Conservation (phyloP, 768 basidiomycete species). For the Boletus subcaerulescens region DNA sequence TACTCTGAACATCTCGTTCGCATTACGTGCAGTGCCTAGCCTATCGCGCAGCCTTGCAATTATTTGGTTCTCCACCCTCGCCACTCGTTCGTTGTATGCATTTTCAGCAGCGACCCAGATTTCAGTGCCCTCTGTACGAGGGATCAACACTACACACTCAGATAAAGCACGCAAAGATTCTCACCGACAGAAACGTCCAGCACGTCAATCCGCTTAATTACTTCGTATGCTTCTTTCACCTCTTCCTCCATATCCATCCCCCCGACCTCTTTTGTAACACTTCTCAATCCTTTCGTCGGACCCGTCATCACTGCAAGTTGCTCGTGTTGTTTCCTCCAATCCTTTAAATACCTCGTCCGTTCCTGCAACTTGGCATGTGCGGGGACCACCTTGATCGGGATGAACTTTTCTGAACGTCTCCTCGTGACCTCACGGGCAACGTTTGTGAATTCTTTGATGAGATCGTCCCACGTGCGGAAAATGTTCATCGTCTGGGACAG, state of each 20-base stretch:
- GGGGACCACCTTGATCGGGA: slow-evolving; percentile 91
- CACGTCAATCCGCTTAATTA: slow-evolving; percentile 95
- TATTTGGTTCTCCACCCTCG: slow-evolving; percentile 97
- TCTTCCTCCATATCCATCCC: slow-evolving; percentile 99
- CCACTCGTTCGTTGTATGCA: slow-evolving; percentile 96
- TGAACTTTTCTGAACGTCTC: slow-evolving; percentile 88
- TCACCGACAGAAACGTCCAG: slow-evolving; percentile 88
- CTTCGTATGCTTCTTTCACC: slow-evolving; percentile 93
- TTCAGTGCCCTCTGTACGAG: slow-evolving; percentile 80
- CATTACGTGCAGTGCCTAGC: slow-evolving; percentile 92
- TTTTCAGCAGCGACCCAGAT: slow-evolving; percentile 98
- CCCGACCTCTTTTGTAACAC: slow-evolving; percentile 71
- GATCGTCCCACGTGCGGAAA: slow-evolving; percentile 86
- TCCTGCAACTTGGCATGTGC: slow-evolving; percentile 93
- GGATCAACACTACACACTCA: background rate
- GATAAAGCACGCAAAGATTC: slow-evolving; percentile 16
- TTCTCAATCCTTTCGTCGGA: slow-evolving; percentile 81
- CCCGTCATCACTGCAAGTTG: slow-evolving; percentile 97
- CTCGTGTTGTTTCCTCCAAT: slow-evolving; percentile 96
- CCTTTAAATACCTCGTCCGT: slow-evolving; percentile 77
- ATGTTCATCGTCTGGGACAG: slow-evolving; percentile 73
- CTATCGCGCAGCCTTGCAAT: slow-evolving; percentile 90
- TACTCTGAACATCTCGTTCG: slow-evolving; percentile 99
- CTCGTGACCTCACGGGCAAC: slow-evolving; percentile 91
- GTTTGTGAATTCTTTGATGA: slow-evolving; percentile 89